A percentile compares a stretch with the other conserved stretches of the same genome.
phyloP scores from a whole-genome alignment of 2,329 filamentous ascomycete species.

The Endoconidiophora laricicola region DNA sequence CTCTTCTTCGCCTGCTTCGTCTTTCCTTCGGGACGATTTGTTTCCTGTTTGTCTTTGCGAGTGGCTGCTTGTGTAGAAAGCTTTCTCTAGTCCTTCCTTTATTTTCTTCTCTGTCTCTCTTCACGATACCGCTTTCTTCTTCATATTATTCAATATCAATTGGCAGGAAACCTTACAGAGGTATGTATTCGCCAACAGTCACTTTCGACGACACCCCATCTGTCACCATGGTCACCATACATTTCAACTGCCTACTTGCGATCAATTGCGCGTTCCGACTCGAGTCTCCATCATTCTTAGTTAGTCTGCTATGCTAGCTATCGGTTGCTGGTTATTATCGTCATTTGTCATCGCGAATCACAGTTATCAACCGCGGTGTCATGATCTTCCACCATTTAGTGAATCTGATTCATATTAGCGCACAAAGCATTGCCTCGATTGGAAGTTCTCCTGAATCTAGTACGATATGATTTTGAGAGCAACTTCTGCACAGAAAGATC shows the following conservation, averaged over 20 bases:
- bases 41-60: background rate
- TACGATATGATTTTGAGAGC: too few relatives aligned
- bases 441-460: too few relatives aligned
- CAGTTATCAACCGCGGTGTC: too few relatives aligned
- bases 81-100: conserved; percentile 1
- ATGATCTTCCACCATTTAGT: too few relatives aligned
- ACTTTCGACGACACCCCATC: background rate
- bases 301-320: background rate
- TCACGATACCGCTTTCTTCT: background rate
- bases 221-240: background rate
- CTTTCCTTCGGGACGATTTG: background rate
- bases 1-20: conserved; percentile 3
- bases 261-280: conserved; percentile 2
- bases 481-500: too few relatives aligned
- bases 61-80: background rate
- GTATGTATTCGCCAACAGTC: background rate
- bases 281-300: background rate
- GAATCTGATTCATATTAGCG: too few relatives aligned
- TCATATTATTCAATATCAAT: background rate
- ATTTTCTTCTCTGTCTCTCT: background rate
- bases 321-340: too few relatives aligned
- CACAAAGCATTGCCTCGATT: too few relatives aligned
- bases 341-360: too few relatives aligned
- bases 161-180: background rate
- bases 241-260: background rate